A percentile compares a stretch with the other conserved stretches of the same genome.
phyloP scores from a whole-genome alignment of 1,284 basidiomycete species.

The Ceratobasidium theobromae region DNA sequence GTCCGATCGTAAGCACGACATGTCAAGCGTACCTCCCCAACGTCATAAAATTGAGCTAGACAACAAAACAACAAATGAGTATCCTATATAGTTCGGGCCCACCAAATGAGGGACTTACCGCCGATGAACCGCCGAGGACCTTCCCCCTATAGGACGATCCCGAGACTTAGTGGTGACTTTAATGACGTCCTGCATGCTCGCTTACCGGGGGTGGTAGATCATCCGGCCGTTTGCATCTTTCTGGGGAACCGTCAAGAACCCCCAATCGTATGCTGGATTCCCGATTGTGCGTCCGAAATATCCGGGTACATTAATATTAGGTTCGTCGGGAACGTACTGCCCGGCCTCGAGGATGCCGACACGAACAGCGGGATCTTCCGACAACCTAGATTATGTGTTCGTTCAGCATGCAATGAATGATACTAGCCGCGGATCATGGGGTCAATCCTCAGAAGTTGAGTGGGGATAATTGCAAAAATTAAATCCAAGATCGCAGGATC shows the following conservation, averaged over 20 bases:
- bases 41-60: conserved; percentile 30
- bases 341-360: conserved; percentile 31
- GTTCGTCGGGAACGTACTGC: conserved; percentile 31
- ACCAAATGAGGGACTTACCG: conserved; percentile 31
- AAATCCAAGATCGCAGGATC: no score
- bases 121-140: conserved; percentile 42
- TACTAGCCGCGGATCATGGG: neutral
- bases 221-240: conserved; percentile 31
- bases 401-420: neutral
- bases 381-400: conserved; percentile 1
- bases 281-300: conserved; percentile 30
- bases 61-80: neutral
- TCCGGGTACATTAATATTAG: conserved; percentile 39
- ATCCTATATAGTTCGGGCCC: neutral
- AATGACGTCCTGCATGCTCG: neutral
- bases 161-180: neutral
- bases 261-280: conserved; percentile 37
- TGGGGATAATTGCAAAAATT: no score
- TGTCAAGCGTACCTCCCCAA: conserved; percentile 23
- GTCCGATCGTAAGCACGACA: neutral
- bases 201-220: conserved; percentile 35
- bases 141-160: conserved; percentile 39
- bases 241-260: conserved; percentile 36
- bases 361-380: conserved; percentile 21
- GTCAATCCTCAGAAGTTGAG: neutral